Percentiles rank a stretch among this genome's conserved stretches.
Conservation (phyloP, 208 protist species). For the Porcisia deanei region DNA sequence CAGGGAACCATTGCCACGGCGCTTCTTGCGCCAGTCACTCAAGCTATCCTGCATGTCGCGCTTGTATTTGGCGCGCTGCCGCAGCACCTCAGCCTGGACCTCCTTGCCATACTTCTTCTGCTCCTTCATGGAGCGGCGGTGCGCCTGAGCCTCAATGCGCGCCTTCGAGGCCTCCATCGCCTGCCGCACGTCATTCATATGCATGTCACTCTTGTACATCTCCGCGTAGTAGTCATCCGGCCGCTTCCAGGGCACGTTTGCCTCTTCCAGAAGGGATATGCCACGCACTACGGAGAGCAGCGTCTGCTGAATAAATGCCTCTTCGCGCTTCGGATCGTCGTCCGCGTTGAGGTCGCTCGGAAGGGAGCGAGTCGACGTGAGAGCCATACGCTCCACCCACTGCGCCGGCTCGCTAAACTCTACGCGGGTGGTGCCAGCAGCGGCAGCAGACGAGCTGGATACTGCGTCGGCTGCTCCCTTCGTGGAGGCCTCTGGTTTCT, state of each 20-base stretch:
- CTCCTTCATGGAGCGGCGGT: constrained; percentile 90
- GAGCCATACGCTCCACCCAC: constrained; percentile 92
- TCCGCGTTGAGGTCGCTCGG: constrained; percentile 81
- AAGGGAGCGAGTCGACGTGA: constrained; percentile 85
- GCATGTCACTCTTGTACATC: constrained; percentile 96
- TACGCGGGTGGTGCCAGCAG: constrained; percentile 34
- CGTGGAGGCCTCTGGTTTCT: neutral
- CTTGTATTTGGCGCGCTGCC: constrained; percentile 94
- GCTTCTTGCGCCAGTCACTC: constrained; percentile 88
- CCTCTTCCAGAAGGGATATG: constrained; percentile 73
- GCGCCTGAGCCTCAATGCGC: constrained; percentile 77
- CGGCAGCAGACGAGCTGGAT: constrained; percentile 12
- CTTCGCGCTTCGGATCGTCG: constrained; percentile 91
- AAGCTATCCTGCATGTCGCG: constrained; percentile 87
- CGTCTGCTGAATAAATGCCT: constrained; percentile 94
- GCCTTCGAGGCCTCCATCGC: constrained; percentile 87
- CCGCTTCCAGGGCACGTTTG: constrained; percentile 83
- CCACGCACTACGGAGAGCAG: constrained; percentile 79
- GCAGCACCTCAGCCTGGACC: constrained; percentile 93
- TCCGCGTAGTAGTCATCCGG: constrained; percentile 96
- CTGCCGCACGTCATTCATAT: constrained; percentile 93
- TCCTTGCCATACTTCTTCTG: constrained; percentile 97
- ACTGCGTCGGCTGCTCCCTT: neutral
- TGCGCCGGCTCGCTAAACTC: constrained; percentile 88
- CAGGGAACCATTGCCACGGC: constrained; percentile 68